A percentile compares a stretch with the other conserved stretches of the same genome.
Conservation (phyloP, 805 yeast genomes). For the Millerago galiae region DNA sequence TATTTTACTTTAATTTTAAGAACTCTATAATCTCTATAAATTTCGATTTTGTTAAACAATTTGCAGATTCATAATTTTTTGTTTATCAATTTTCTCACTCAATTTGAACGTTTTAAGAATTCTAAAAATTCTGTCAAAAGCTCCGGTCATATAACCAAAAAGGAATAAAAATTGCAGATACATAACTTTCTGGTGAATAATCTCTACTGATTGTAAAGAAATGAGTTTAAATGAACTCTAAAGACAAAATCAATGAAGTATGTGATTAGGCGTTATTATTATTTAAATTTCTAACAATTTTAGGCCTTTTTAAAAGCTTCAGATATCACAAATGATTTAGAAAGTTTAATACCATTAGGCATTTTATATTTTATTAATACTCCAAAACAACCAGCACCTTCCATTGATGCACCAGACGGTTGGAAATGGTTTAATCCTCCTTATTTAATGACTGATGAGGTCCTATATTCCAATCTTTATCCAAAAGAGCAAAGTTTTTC, state of each 20-base stretch:
- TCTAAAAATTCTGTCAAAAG: no score
- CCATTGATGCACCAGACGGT: conserved; percentile 32
- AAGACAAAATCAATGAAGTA: not conserved
- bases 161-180: no score
- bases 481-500: conserved; percentile 15
- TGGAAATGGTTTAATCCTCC: conserved; percentile 58
- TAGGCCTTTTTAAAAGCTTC: conserved; percentile 1
- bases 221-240: not conserved
- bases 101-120: no score
- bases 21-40: no score
- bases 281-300: not conserved
- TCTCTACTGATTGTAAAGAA: no score
- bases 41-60: no score
- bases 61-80: no score
- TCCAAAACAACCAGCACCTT: conserved; percentile 36
- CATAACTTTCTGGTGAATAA: no score
- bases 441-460: conserved; percentile 16
- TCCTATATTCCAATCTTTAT: conserved; percentile 6
- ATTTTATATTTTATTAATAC: conserved; percentile 35
- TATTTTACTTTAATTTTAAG: no score
- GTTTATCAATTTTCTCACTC: no score
- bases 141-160: no score
- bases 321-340: conserved; percentile 15
- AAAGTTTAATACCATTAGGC: conserved; percentile 40
- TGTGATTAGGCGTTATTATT: not conserved